Evolutionary conservation across 2,329 filamentous ascomycete species (phyloP).

Genomic region (Monosporascus sp.): DNA sequence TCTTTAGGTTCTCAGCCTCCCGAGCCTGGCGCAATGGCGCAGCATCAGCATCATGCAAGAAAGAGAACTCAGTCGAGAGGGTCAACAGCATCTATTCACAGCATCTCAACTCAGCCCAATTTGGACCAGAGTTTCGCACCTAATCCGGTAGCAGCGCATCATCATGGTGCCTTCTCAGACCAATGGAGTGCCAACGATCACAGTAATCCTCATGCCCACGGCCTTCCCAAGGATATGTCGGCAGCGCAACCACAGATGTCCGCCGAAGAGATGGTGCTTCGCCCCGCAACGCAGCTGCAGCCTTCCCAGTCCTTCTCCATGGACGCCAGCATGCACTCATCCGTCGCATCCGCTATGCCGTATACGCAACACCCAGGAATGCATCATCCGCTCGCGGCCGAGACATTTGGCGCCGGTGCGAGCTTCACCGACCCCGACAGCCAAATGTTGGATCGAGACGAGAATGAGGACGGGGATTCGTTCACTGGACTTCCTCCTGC

Average conservation of each 20-base stretch:
- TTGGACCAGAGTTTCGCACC: conserved; percentile 41
- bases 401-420: conserved; percentile 45
- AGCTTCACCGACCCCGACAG: conserved; percentile 55
- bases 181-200: conserved; percentile 45
- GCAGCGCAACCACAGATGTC: conserved; percentile 41
- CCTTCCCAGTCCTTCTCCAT: conserved; percentile 42
- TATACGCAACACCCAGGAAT: conserved; percentile 37
- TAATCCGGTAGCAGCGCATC: conserved; percentile 19
- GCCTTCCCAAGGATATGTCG: conserved; percentile 38
- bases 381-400: conserved; percentile 48
- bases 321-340: conserved; percentile 44
- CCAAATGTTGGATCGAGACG: conserved; percentile 56
- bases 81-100: conserved; percentile 53
- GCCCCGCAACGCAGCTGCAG: conserved; percentile 52
- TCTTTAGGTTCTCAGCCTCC: conserved; percentile 21
- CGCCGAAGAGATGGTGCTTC: conserved; percentile 55
- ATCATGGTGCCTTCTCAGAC: conserved; percentile 37
- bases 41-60: conserved; percentile 34
- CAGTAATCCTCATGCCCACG: conserved; percentile 12
- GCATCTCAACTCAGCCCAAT: conserved; percentile 45
- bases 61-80: conserved; percentile 50
- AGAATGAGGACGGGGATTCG: conserved; percentile 52
- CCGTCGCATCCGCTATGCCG: conserved; percentile 38
- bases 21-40: conserved; percentile 30
- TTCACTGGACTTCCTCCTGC: conserved; percentile 38